Conservation (phyloP, 345 rosid species). For the Excoecaria agallocha region DNA sequence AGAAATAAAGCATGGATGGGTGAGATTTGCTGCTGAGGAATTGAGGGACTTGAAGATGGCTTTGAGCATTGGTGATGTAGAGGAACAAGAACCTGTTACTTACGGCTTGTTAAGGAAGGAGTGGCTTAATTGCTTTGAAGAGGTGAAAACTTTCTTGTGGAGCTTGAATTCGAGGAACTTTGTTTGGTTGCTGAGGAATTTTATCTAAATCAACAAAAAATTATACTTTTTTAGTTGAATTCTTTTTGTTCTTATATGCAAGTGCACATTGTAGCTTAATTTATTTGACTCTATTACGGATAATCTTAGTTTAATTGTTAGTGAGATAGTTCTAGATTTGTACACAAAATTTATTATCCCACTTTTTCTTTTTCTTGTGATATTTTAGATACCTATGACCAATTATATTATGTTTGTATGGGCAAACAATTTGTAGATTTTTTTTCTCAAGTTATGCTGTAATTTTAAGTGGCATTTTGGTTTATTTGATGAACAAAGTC, state of each 20-base stretch:
- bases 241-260: background rate
- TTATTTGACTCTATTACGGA: background rate
- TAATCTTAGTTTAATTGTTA: background rate
- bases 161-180: background rate
- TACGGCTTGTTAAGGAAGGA: slow-evolving; percentile 66
- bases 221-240: background rate
- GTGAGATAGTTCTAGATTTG: background rate
- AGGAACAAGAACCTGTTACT: slow-evolving; percentile 65
- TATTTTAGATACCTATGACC: background rate
- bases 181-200: slow-evolving; percentile 25
- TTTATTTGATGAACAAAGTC: background rate
- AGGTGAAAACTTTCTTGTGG: slow-evolving; percentile 38
- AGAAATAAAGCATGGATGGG: slow-evolving; percentile 52
- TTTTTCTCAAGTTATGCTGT: background rate
- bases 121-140: slow-evolving; percentile 81
- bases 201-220: slow-evolving; percentile 9
- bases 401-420: background rate
- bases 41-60: slow-evolving; percentile 60
- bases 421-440: background rate
- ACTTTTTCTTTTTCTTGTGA: background rate
- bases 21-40: slow-evolving; percentile 76
- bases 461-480: background rate
- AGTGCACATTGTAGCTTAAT: background rate
- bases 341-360: background rate
- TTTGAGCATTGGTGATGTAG: slow-evolving; percentile 65